These are phyloP conservation scores for Starmerella stellata DNA, from an alignment of 805 yeast species.

Conservation along the genomic window DNA sequence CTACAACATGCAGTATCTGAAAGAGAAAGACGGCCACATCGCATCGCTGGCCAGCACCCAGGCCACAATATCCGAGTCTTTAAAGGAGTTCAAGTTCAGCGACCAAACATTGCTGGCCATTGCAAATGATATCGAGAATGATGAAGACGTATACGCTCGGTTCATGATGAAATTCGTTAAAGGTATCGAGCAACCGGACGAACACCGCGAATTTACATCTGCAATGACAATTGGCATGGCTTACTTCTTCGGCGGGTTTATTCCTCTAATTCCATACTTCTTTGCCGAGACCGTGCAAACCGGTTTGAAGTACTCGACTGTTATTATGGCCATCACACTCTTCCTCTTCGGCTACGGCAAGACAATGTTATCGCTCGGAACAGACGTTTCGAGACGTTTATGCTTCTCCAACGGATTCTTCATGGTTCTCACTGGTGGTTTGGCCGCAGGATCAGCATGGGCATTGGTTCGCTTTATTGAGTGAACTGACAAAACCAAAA, in stretches of 20 bases:
- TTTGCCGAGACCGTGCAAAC: slow-evolving; percentile 56
- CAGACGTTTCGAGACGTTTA: slow-evolving; percentile 35
- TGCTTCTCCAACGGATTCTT: slow-evolving; percentile 59
- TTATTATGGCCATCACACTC: slow-evolving; percentile 70
- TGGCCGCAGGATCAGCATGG: slow-evolving; percentile 97
- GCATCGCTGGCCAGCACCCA: slow-evolving; percentile 29
- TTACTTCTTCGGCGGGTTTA: slow-evolving; percentile 80
- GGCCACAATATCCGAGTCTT: slow-evolving; percentile 64
- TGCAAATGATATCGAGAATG: slow-evolving; percentile 57
- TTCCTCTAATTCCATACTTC: slow-evolving; percentile 82
- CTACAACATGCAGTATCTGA: slow-evolving; percentile 18
- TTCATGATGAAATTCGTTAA: slow-evolving; percentile 75
- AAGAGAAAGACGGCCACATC: slow-evolving; percentile 17
- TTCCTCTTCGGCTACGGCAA: slow-evolving; percentile 75
- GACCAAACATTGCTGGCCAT: slow-evolving; percentile 59
- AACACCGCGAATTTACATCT: slow-evolving; percentile 69
- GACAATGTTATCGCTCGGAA: slow-evolving; percentile 70
- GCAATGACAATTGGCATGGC: slow-evolving; percentile 81
- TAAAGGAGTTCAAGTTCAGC: slow-evolving; percentile 48
- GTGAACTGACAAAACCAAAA: too few relatives aligned
- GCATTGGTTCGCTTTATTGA: slow-evolving; percentile 66
- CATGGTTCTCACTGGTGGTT: slow-evolving; percentile 90
- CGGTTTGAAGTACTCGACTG: slow-evolving; percentile 56
- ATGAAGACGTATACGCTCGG: slow-evolving; percentile 64
- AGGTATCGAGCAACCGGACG: slow-evolving; percentile 92